These are phyloP conservation scores for Mucor irregularis DNA, from an alignment of 371 early-diverging fungal species.

Conservation along the genomic window DNA sequence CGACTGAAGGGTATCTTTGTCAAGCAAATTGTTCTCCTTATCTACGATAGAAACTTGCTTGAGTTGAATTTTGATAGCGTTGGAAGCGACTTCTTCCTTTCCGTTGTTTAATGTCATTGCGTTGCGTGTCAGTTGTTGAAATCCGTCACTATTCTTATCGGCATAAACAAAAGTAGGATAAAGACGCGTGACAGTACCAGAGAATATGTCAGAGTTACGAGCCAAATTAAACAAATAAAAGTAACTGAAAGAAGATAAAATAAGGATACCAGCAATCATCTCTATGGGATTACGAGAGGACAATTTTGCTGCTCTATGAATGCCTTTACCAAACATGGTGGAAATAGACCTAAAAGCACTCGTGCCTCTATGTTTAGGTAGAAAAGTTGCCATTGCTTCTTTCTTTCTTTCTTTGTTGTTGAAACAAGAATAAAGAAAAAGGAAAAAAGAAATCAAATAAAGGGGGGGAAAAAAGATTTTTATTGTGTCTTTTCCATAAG, in stretches of 20 bases:
- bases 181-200: constrained; percentile 51
- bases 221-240: constrained; percentile 78
- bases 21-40: constrained; percentile 36
- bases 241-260: constrained; percentile 75
- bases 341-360: constrained; percentile 33
- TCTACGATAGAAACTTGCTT: constrained; percentile 49
- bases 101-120: constrained; percentile 25
- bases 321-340: constrained; percentile 28
- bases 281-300: constrained; percentile 75
- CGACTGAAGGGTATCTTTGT: constrained; percentile 41
- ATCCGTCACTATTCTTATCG: constrained; percentile 28
- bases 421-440: neutral
- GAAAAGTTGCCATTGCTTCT: constrained; percentile 11
- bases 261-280: constrained; percentile 73
- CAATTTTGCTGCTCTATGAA: constrained; percentile 31
- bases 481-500: neutral
- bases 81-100: neutral
- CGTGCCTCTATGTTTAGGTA: constrained; percentile 24
- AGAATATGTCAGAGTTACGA: constrained; percentile 69
- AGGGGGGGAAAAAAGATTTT: neutral
- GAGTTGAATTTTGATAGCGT: constrained; percentile 53
- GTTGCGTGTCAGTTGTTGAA: constrained; percentile 33
- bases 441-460: neutral
- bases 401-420: constrained; percentile 1
- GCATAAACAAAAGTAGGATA: constrained; percentile 58